phyloP scores from a whole-genome alignment of 345 rosid species.

The Nephelium lappaceum region DNA sequence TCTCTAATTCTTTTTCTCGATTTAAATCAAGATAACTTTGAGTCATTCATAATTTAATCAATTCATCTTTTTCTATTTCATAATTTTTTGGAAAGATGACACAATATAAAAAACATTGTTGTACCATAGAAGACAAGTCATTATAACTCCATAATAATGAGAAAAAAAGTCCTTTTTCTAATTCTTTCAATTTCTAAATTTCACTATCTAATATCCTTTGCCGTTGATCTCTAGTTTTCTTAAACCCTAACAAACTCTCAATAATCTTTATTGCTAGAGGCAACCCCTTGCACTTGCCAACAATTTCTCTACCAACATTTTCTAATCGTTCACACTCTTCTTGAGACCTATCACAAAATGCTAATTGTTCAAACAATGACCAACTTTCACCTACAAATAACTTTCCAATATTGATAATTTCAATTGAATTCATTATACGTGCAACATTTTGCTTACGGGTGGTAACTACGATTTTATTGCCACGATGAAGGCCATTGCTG shows the following conservation, averaged over 20 bases:
- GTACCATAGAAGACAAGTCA: background rate
- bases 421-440: background rate
- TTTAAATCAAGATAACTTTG: background rate
- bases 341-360: background rate
- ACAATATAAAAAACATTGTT: background rate
- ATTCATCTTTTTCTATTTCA: background rate
- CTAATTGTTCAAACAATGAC: background rate
- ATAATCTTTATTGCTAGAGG: slow-evolving; percentile 23
- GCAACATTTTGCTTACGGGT: slow-evolving; percentile 16
- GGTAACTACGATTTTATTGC: slow-evolving; percentile 20
- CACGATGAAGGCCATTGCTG: background rate
- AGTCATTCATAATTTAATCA: background rate
- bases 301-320: slow-evolving; percentile 18
- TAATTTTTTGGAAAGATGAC: slow-evolving; percentile 4
- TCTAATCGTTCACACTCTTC: background rate
- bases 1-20: background rate
- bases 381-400: background rate
- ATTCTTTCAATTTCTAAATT: background rate
- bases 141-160: background rate
- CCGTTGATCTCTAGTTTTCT: background rate
- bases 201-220: background rate
- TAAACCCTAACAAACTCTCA: background rate
- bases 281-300: slow-evolving; percentile 28
- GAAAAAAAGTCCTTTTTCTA: background rate
- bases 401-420: background rate